Conservation (phyloP, 2,329 filamentous ascomycete genomes). For the Rhynchosporium graminicola region DNA sequence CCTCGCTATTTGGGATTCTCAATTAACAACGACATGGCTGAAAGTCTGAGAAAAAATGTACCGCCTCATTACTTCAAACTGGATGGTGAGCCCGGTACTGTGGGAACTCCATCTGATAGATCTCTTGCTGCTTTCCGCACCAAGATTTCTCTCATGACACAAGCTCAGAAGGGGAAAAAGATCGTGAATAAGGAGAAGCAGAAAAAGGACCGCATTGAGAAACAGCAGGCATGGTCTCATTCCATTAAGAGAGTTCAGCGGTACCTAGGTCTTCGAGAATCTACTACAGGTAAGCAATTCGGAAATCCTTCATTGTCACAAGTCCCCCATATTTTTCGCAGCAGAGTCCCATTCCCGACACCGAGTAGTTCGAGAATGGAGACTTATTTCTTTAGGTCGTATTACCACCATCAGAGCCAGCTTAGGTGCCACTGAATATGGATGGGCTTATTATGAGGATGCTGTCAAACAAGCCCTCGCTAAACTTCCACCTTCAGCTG, state of each 20-base stretch:
- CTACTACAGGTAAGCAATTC: constrained; percentile 29
- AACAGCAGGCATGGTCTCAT: constrained; percentile 53
- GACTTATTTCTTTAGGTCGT: not conserved
- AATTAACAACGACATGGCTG: constrained; percentile 43
- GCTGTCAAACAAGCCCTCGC: constrained; percentile 35
- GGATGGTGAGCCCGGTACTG: constrained; percentile 33
- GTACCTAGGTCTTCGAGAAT: constrained; percentile 65
- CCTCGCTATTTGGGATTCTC: constrained; percentile 69
- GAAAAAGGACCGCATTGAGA: constrained; percentile 49
- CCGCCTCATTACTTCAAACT: constrained; percentile 37
- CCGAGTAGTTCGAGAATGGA: not conserved
- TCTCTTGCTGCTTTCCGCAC: constrained; percentile 52
- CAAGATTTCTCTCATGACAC: constrained; percentile 54
- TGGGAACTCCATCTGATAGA: constrained; percentile 40
- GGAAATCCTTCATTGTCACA: not conserved
- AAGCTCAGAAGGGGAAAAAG: constrained; percentile 50
- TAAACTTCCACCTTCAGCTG: constrained; percentile 32
- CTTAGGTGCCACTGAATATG: constrained; percentile 29
- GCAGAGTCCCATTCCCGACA: not conserved
- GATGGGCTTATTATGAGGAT: constrained; percentile 34
- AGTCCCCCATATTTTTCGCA: not conserved
- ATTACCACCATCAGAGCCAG: constrained; percentile 31
- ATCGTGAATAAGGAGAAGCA: constrained; percentile 50
- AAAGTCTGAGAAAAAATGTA: constrained; percentile 36
- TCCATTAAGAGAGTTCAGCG: constrained; percentile 65